Evolutionary conservation across 2,329 filamentous ascomycete species (phyloP), one percentile per base, ranked within the genome.

Genomic region (Phaeosphaeria sp.): DNA sequence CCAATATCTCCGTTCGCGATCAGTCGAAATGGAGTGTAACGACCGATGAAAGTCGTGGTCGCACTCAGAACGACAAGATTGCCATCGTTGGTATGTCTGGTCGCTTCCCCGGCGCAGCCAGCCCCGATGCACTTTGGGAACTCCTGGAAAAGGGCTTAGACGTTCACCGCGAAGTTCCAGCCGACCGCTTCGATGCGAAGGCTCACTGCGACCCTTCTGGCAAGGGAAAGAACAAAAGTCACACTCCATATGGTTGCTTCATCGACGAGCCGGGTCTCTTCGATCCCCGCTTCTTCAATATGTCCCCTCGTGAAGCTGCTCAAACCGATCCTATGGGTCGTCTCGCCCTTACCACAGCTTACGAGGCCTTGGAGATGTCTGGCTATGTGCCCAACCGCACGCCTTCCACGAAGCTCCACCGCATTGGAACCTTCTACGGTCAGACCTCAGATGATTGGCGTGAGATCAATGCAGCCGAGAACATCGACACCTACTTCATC

Each of bases 31-130:
- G 83, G 82, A 55, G 65, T 17, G 43, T 62, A 15, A 66, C 68
- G n/a, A 60, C 65, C 13, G 66, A 75, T 46, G 63, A 65, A 4
- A 68, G 65, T 42, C 63, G 68, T 13, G 82, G 78, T 50, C 81
- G 80, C 58, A 83, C 79, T 27, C 81, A 83, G 60, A 82, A 85
- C 68, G 85, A 87, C 72, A 93, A 93, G 76, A 86, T 96, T 61
- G 92, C 92, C 56, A 93, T 96, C 61, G 90, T 96, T 33, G 92
- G 92, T 52, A 91, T 92, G 85, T 86, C 90, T 46, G 90, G 90
- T 50, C 85, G 90, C 50, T 93, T 92, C 74, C 90, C 90, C 1
- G 88, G 90, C 66, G 89, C 90, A 50, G 88, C 87, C 17, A 89
- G 84, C 68, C 84, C 87, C 59, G 89, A 92, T 57, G 85, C 86